Evolutionary conservation across 2,329 filamentous ascomycete genomes (phyloP), one percentile per base, ranked within the genome.

Genomic region (Rutstroemia sp.): DNA sequence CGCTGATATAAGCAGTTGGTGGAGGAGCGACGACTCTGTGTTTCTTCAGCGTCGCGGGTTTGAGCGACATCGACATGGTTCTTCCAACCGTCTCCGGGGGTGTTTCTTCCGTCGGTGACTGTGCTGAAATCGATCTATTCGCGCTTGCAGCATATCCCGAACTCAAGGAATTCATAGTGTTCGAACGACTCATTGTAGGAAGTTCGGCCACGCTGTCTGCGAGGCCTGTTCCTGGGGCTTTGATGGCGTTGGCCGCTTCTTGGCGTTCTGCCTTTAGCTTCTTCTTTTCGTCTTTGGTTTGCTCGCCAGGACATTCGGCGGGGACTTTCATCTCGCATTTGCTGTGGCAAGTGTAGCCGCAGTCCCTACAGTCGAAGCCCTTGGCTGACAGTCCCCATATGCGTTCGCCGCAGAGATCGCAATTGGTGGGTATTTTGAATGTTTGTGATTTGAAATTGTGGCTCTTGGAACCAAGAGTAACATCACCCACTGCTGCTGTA

Each of bases 311-410:
- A 68, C 94, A 99, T 69, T 96, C 90, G 7, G 94, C 88, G 0
- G 94, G 91, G 0, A 97, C 94, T 73, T 97, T 99, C 87, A 99
- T 94, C 75, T 99, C 90, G 71, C 94, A 99, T 74, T 99, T 99
- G 77, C 86, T 95, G 73, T 99, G 94, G 69, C 94, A 99, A 2
- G 92, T 96, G 73, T 96, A 99, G 37, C 95, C 94, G 68, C 94
- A 99, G 71, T 97, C 92, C 64, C 88, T 83, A 69, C 94, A 99
- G 70, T 95, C 92, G 69, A 96, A 95, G 0, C 94, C 94, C 73
- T 99, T 99, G 39, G 94, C 92, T 30, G 90, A 95, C 42, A 99
- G 73, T 0, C 94, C 94, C 94, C 94, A 99, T 70, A 99, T 96
- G 27, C 94, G 83, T 69, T 99, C 94, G 18, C 92, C 92, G 66